Conservation (phyloP, 306 rosid genomes). For the Malus sylvestris region DNA sequence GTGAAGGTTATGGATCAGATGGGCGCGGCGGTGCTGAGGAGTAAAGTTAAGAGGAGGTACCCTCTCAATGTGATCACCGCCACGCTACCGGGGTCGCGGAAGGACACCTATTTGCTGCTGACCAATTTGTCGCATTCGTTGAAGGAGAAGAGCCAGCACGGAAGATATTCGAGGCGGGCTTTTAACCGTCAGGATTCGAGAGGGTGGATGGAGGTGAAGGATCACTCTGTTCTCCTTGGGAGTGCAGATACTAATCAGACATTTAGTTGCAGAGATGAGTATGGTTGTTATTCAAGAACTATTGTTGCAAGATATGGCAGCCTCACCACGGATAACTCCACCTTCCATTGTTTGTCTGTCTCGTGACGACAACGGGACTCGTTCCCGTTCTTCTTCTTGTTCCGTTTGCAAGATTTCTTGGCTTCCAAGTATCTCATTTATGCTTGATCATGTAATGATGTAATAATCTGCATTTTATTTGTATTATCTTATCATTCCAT, state of each 20-base stretch:
- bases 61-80: constrained; percentile 38
- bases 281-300: constrained; percentile 34
- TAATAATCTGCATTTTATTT: not conserved
- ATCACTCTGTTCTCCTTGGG: constrained; percentile 59
- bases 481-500: not conserved
- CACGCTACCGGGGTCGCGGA: constrained; percentile 15
- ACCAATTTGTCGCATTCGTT: constrained; percentile 55
- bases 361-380: not conserved
- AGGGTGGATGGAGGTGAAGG: constrained; percentile 81
- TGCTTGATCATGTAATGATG: not conserved
- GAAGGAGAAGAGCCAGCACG: constrained; percentile 24
- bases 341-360: constrained; percentile 24
- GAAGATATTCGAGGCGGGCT: constrained; percentile 3
- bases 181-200: constrained; percentile 40
- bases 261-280: constrained; percentile 23
- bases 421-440: not conserved
- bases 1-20: constrained; percentile 15
- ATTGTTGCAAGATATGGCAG: constrained; percentile 35
- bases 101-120: constrained; percentile 29
- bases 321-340: constrained; percentile 29
- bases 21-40: constrained; percentile 17
- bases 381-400: not conserved
- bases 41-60: constrained; percentile 31
- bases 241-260: constrained; percentile 42
- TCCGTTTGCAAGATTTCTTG: not conserved